phyloP scores from a whole-genome alignment of 163 green algal genomes.

The Smithsoniella earleae region DNA sequence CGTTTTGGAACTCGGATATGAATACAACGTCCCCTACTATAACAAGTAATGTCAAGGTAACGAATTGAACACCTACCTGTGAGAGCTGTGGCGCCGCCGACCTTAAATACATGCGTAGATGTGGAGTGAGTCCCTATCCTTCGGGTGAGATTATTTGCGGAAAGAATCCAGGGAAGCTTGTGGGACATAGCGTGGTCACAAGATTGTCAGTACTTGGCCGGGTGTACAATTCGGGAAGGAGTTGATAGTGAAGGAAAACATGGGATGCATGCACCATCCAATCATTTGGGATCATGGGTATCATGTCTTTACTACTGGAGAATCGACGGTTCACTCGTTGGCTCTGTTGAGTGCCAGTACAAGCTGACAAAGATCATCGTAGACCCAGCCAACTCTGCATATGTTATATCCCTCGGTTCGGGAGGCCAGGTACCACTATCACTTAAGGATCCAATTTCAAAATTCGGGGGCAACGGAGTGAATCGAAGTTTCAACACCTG shows the following conservation, averaged over 20 bases:
- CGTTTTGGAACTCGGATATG: conserved; percentile 20
- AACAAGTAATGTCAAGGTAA: background rate
- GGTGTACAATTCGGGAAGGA: background rate
- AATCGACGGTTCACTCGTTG: conserved; percentile 1
- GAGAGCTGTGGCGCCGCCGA: background rate
- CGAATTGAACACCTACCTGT: too few species aligned
- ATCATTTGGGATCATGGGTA: background rate
- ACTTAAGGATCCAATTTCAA: too few species aligned
- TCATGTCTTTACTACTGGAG: conserved; percentile 25
- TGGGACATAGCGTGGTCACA: conserved; percentile 22
- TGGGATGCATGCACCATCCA: background rate
- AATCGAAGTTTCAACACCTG: background rate
- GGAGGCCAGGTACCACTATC: background rate
- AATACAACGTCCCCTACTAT: background rate
- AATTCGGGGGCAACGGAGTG: background rate
- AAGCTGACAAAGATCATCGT: conserved; percentile 11
- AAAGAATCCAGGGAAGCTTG: background rate
- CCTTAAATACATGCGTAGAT: background rate
- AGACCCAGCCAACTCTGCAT: conserved; percentile 23
- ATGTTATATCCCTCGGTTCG: conserved; percentile 12
- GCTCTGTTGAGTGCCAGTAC: conserved; percentile 12
- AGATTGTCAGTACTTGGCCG: conserved; percentile 19
- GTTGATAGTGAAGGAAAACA: background rate
- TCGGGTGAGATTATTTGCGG: background rate
- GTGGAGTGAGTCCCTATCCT: background rate